A percentile compares a stretch with the other conserved stretches of the same genome.
Evolutionary conservation across 257 asterid genomes (phyloP).

Genomic region (Solanum pimpinellifolium): DNA sequence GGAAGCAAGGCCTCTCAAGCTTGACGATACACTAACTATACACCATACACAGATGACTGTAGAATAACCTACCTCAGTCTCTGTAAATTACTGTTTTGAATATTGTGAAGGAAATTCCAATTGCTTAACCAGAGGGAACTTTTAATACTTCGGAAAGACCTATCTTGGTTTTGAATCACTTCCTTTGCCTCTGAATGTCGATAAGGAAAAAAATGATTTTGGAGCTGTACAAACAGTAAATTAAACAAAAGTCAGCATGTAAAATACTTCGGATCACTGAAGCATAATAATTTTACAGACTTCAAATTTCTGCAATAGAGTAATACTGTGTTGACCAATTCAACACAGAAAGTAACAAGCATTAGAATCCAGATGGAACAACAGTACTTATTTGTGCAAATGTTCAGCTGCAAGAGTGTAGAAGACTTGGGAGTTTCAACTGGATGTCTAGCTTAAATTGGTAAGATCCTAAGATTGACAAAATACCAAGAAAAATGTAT

Average conservation of each 20-base stretch:
- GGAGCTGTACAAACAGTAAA: constrained; percentile 4
- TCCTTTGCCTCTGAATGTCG: constrained; percentile 7
- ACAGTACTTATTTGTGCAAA: not conserved
- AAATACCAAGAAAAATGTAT: not conserved
- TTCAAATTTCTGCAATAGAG: not conserved
- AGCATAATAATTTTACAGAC: not conserved
- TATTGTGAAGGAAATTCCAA: not conserved
- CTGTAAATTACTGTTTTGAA: not conserved
- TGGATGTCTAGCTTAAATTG: not conserved
- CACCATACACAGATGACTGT: not conserved
- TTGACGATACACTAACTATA: not conserved
- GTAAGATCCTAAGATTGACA: not conserved
- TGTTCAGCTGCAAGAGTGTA: not conserved
- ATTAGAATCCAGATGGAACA: not conserved
- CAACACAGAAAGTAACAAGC: not conserved
- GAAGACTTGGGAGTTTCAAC: not conserved
- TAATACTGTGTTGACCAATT: not conserved
- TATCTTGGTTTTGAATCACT: constrained; percentile 11
- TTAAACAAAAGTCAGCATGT: not conserved
- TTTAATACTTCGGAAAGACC: not conserved
- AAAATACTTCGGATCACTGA: not conserved
- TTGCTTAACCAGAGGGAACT: not conserved
- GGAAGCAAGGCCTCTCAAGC: not conserved
- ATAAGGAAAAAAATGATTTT: constrained; percentile 5
- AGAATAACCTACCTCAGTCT: not conserved